Base-by-base conservation (phyloP, 108 stramenopile species). In the Cyclotella choctawhatcheeana region DNA sequence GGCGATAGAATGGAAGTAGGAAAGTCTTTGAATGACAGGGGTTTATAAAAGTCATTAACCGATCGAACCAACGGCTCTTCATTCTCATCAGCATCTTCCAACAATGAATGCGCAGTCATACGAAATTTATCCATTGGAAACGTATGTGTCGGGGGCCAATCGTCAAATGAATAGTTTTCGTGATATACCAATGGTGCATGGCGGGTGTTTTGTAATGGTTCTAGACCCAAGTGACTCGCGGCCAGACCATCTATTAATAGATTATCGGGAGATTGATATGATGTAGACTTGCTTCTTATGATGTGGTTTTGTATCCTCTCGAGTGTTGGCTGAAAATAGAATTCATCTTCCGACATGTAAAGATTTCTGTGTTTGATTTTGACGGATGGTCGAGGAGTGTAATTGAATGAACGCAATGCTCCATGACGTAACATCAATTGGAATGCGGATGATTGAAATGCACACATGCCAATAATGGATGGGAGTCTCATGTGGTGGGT, bases 131-230 rank as follows among this genome's bases (percentile, higher is more conserved):
- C 71, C 81, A 83, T 83, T 17, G 90, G 90, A 74, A 91, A 91
- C 1, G 90, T 88, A 58, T 91, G 86, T 2, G 79, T 66, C 14
- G 40, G 17, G 14, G 90, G 90, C 90, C 90, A 91, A 50, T 83
- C 77, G 0, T 54, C 54, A 77, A 72, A 82, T 2, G 90, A 91
- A 50, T 91, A 91, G 18, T 76, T 56, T 63, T 85, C 85, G 58
- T 91, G 90, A 74, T 91, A 85, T 25, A 91, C 90, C 35, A 88
- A 75, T 8, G 90, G 90, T 37, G 79, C 69, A 72, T 88, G 88
- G 17, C 86, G 64, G 35, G 71, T 69, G 71, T 91, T 91, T 40
- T 37, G 27, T 10, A 29, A 31, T 22, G 90, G 88, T 73, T 87
- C 65, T 44, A 87, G 52, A 2, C 86, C 88, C n/a, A 80, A 26